A percentile compares a stretch with the other conserved stretches of the same genome.
These are phyloP conservation scores for Setaria italica DNA, from an alignment of 202 grass and related monocot genomes.

Conservation along the genomic window DNA sequence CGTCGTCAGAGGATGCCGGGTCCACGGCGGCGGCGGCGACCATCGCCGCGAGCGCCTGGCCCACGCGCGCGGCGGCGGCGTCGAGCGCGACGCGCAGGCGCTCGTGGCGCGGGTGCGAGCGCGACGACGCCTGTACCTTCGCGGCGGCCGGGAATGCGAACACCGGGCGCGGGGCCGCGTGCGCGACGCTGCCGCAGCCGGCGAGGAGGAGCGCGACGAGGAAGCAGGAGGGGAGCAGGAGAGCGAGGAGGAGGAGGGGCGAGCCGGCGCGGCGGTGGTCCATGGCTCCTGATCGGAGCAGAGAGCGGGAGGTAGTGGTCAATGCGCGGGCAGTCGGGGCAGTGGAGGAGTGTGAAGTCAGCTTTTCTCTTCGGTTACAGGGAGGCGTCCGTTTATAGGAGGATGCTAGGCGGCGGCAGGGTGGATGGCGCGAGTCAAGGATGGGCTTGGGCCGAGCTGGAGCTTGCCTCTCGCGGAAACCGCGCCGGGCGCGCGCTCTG, in stretches of 20 bases:
- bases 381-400: neutral
- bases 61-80: constrained; percentile 16
- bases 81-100: constrained; percentile 28
- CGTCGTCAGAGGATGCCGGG: neutral
- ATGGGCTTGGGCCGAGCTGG: neutral
- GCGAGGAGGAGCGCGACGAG: neutral
- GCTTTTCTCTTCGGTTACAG: neutral
- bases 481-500: neutral
- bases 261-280: neutral
- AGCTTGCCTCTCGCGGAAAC: constrained; percentile 2
- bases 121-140: too few relatives aligned
- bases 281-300: neutral
- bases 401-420: neutral
- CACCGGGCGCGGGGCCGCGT: neutral
- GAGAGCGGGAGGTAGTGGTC: neutral
- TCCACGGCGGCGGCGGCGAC: neutral
- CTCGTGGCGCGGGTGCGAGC: neutral
- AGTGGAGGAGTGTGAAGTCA: neutral
- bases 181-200: neutral
- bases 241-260: too few relatives aligned
- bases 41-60: constrained; percentile 30
- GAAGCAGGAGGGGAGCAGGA: neutral
- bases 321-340: neutral
- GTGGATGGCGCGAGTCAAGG: constrained; percentile 6
- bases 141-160: constrained; percentile 13